Evolutionary conservation across 345 rosid genomes (phyloP), one percentile per base, ranked within the genome.

Genomic region (Eutrema yunnanense): DNA sequence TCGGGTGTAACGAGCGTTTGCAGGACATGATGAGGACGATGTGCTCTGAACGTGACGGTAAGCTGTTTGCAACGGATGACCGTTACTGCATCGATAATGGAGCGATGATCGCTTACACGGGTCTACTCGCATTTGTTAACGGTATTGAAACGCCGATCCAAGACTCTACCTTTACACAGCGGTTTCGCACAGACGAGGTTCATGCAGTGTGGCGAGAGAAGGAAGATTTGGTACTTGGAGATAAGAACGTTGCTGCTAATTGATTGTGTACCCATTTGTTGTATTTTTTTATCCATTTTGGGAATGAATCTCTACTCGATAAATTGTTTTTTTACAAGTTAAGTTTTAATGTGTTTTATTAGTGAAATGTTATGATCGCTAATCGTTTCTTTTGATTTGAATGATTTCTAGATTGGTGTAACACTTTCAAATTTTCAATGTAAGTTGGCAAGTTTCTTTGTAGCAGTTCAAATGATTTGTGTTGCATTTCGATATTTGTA

Each of bases 21-120:
- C 99, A 92, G 57, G 96, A 85, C 63, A 95, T 95, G 99, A 95
- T 92, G 98, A 86, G 88, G 83, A 86, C 22, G n/a, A 95, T 95
- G 99, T 95, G 99, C 47, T 77, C 82, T 0, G 98, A 92, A 75
- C 84, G 98, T 11, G 96, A 92, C 1, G 97, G 97, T 16, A 85
- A 47, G 37, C 73, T 95, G 49, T 95, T 84, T 78, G 98, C 99
- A 0, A 95, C 99, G 0, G 97, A 95, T 48, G 99, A 92, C 4
- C 79, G 96, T 69, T 93, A 93, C 69, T 93, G 97, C 75, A 49
- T 93, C 0, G 98, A 90, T 78, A 90, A 93, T 8, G 98, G 98
- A 58, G 98, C 96, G 2, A 93, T 93, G 97, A 93, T 93, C 55
- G 97, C 98, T 12, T 93, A 86, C 59, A 89, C 96, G 0, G 98